Evolutionary conservation across 1,139 yeast species (phyloP), one percentile per base, ranked within the genome.

Genomic region (Magnusiomyces suaveolens): DNA sequence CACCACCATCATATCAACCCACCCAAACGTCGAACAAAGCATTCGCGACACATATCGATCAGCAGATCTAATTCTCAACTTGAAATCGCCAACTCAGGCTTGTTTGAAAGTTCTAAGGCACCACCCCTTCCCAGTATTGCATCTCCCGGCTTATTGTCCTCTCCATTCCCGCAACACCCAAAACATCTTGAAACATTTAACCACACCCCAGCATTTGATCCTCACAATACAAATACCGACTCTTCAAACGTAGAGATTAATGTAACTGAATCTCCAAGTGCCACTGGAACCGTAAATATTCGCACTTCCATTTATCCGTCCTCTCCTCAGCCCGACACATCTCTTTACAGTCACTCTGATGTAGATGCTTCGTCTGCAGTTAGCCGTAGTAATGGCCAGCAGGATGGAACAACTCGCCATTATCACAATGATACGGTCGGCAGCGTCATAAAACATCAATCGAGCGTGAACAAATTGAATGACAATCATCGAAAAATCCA

Each of bases 101-200:
- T 41, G 8, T 41, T 21, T n/a, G 44, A 41, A 41, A 41, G 44
- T 21, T 18, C 25, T 41, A 41, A 41, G 20, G 10, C 25, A 4
- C 8, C 44, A 4, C 20, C 44, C 3, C 8, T 20, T 18, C 44
- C 33, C 2, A 48, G 44, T 18, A 18, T 23, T 8, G 21, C 44
- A 6, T 29, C 25, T 16, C 23, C 51, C 3, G 51, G 38, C 12
- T 23, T 36, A 2, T 18, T 47, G 18, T 61, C 60, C 44, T 49
- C 57, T 26, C 55, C 51, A n/a, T 10, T 43, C 36, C 43, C 36
- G 44, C n/a, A 23, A 24, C n/a, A 6, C 50, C 25, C 50, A 47
- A 18, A 32, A 33, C 41, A 33, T 14, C 14, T 26, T 25, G 36
- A 26, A 26, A 29, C 48, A 24, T 12, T 18, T 2, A 29, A 6